Evolutionary conservation across 2,329 filamentous ascomycete species (phyloP), one percentile per base, ranked within the genome.

Genomic region (Xylaria sp.): DNA sequence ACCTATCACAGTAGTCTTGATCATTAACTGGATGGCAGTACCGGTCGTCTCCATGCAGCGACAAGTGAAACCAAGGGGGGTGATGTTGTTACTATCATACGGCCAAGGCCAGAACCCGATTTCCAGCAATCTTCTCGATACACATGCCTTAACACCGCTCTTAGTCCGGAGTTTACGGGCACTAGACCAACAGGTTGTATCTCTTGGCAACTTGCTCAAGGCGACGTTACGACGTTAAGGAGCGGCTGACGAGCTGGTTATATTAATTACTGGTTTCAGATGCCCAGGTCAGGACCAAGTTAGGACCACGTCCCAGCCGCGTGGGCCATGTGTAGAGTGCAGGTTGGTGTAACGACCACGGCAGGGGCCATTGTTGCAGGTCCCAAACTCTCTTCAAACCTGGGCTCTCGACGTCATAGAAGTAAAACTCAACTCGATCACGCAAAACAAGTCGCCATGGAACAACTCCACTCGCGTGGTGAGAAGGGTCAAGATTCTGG

Each of bases 321-420:
- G 64, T 64, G 64, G 67, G 58, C 66, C 62, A 69, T 62, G 58
- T 58, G 62, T 46, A 31, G n/a, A 23, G 41, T 15, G 18, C 12
- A 56, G 33, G 54, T 59, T 25, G 61, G 61, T 56, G 55, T 54
- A 58, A 62, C 51, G 46, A 20, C 15, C 10, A 49, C 52, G 57
- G 54, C 23, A 54, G 23, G 15, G 25, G 33, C 55, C 41, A 43
- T 57, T 64, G 55, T 57, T 61, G 55, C 51, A 60, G 59, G 55
- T 57, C 41, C 64, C 64, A 52, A 41, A 57, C 58, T 46, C 41
- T 10, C 10, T 39, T 58, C 31, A 28, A 56, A 33, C 46, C 28
- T 60, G 63, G 63, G 41, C 28, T 43, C 48, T 56, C 59, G 59
- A 66, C 63, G 58, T 66, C 63, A 62, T 59, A 60, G 62, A 46